Conservation (phyloP, 2,329 filamentous ascomycete genomes). For the Fusarium sp. region DNA sequence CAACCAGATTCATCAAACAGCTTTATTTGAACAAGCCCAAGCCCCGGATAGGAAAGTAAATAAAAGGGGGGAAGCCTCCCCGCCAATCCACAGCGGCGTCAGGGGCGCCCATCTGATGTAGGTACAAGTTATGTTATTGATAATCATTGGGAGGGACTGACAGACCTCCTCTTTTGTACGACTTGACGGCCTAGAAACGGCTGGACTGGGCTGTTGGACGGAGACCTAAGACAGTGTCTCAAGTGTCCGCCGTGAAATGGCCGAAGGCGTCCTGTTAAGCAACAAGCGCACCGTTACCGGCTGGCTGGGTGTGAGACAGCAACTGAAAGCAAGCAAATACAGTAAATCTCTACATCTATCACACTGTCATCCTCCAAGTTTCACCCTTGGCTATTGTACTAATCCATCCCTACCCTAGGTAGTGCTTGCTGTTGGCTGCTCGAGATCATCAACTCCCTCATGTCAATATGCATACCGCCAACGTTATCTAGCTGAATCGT, state of each 20-base stretch:
- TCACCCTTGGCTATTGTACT: conserved; percentile 10
- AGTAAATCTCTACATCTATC: conserved; percentile 13
- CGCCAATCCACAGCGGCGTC: conserved; percentile 36
- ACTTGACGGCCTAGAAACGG: not conserved
- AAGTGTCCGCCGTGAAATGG: conserved; percentile 16
- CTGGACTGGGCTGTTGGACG: conserved; percentile 11
- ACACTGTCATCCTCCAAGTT: conserved; percentile 28
- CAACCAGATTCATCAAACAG: conserved; percentile 29
- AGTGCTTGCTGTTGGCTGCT: conserved; percentile 14
- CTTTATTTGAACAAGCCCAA: conserved; percentile 14
- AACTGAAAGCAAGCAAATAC: conserved; percentile 21
- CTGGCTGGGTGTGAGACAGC: not conserved
- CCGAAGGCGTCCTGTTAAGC: conserved; percentile 16
- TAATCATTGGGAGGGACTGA: not conserved
- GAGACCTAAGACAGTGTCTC: conserved; percentile 12
- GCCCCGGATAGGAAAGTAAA: conserved; percentile 35
- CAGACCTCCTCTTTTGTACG: not conserved
- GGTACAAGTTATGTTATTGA: conserved; percentile 24
- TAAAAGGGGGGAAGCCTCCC: conserved; percentile 34
- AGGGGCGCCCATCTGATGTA: conserved; percentile 37
- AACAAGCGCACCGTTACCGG: conserved; percentile 2
- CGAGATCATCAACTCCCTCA: conserved; percentile 33
- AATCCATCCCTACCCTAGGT: not conserved
- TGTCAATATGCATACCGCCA: conserved; percentile 28
- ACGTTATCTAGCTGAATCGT: conserved; percentile 14